These are phyloP conservation scores for Pythium sp. DNA, from an alignment of 352 stramenopile species.

Conservation along the genomic window DNA sequence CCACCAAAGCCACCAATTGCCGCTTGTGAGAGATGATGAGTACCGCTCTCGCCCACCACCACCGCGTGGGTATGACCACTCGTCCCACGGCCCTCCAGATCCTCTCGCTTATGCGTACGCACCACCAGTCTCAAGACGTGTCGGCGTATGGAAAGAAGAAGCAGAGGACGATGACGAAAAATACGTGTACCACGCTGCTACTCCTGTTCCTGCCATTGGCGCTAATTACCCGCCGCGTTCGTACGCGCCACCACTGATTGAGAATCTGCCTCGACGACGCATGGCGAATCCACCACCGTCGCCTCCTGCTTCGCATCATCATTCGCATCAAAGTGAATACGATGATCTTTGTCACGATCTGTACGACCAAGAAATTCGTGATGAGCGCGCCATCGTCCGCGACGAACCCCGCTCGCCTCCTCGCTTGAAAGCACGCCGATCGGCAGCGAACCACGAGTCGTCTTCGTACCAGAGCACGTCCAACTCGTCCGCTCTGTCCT, in stretches of 20 bases:
- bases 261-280: background rate
- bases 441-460: background rate
- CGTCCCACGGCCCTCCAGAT: background rate
- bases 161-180: background rate
- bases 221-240: background rate
- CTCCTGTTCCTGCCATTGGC: background rate
- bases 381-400: background rate
- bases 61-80: background rate
- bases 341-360: background rate
- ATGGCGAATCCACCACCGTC: background rate
- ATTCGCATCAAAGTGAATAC: background rate
- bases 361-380: background rate
- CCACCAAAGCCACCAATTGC: background rate
- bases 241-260: background rate
- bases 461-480: slow-evolving; percentile 16
- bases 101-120: background rate
- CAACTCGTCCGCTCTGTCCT: slow-evolving; percentile 9
- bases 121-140: background rate
- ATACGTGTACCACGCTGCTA: background rate
- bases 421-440: background rate
- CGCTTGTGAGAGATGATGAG: background rate
- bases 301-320: background rate
- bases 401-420: background rate
- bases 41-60: slow-evolving; percentile 1
- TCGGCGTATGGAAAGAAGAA: background rate